These are phyloP conservation scores for Verticillium dahliae DNA, from an alignment of 2,329 filamentous ascomycete species.

Conservation along the genomic window DNA sequence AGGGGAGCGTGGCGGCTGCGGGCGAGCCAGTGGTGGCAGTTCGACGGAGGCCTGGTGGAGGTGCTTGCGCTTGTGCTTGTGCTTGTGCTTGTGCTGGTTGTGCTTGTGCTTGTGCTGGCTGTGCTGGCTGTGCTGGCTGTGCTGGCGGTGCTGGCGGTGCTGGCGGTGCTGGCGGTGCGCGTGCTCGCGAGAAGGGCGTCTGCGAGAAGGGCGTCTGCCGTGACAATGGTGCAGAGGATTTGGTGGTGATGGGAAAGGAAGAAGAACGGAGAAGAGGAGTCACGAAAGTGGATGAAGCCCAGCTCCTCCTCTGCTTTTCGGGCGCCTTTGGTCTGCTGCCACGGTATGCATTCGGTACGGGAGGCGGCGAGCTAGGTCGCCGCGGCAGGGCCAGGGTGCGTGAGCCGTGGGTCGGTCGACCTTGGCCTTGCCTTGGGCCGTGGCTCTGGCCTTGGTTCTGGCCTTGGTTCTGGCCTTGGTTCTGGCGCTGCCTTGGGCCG, in stretches of 20 bases:
- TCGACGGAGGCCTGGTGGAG: background rate
- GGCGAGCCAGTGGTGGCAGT: background rate
- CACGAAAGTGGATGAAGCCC: background rate
- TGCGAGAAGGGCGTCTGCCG: too few species aligned
- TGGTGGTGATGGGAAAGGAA: background rate
- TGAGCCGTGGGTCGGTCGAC: background rate
- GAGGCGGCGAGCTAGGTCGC: background rate
- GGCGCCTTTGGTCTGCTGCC: background rate
- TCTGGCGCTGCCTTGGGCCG: background rate
- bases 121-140: too few species aligned
- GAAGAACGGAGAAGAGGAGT: background rate
- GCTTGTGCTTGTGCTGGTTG: background rate
- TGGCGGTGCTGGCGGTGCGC: too few species aligned
- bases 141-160: too few species aligned
- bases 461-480: too few species aligned
- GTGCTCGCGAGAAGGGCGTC: too few species aligned
- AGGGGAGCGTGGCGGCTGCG: background rate
- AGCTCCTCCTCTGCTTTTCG: background rate
- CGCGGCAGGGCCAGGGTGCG: background rate
- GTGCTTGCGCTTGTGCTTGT: background rate
- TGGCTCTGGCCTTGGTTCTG: too few species aligned
- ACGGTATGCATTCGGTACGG: background rate
- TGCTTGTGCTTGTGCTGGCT: too few species aligned
- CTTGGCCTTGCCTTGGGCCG: background rate
- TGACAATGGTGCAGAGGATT: too few species aligned